These are phyloP conservation scores for Solanum virginianum DNA, from an alignment of 257 asterid genomes.

Conservation along the genomic window DNA sequence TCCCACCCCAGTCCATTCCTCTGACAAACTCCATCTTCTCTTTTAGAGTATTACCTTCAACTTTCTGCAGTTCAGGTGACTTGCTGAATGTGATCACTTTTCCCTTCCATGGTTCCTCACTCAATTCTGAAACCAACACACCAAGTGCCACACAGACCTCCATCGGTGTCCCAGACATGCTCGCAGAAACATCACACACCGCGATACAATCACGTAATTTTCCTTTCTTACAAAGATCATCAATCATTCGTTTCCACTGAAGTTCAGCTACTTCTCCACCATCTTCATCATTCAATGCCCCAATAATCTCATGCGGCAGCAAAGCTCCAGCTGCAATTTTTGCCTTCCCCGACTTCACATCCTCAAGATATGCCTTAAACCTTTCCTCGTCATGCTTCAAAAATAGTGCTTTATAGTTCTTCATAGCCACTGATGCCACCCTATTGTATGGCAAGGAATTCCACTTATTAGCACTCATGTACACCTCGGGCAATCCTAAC, in stretches of 20 bases:
- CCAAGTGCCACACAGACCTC: constrained; percentile 49
- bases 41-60: constrained; percentile 21
- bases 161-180: constrained; percentile 42
- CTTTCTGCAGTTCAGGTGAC: constrained; percentile 24
- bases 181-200: constrained; percentile 42
- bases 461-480: constrained; percentile 50
- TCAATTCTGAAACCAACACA: constrained; percentile 32
- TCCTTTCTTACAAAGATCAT: constrained; percentile 34
- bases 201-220: constrained; percentile 38
- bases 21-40: constrained; percentile 22
- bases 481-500: constrained; percentile 45
- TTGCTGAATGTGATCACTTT: constrained; percentile 37
- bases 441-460: constrained; percentile 23
- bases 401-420: constrained; percentile 26
- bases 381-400: constrained; percentile 27
- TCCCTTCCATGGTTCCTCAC: constrained; percentile 58
- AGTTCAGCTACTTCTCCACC: constrained; percentile 32
- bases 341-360: constrained; percentile 38
- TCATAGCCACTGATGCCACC: constrained; percentile 52
- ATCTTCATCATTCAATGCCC: constrained; percentile 8
- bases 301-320: constrained; percentile 49
- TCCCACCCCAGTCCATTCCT: constrained; percentile 20
- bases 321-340: constrained; percentile 49
- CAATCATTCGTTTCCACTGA: constrained; percentile 52
- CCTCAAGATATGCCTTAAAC: constrained; percentile 26